phyloP scores from a whole-genome alignment of 345 rosid species.

The Toxicodendron radicans region DNA sequence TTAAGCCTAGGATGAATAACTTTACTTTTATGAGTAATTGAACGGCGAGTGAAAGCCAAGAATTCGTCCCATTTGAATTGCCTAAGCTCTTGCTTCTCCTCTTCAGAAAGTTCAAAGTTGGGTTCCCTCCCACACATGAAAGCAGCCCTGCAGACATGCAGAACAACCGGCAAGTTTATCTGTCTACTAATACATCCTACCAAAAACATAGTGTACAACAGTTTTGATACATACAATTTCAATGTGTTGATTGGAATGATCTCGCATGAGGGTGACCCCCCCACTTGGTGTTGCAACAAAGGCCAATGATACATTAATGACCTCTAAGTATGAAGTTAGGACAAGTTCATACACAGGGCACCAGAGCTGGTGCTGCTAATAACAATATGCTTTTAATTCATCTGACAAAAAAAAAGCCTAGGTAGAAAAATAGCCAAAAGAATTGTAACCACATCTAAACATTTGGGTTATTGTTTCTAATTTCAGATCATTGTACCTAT shows the following conservation, averaged over 20 bases:
- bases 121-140: conserved; percentile 99
- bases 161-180: conserved; percentile 8
- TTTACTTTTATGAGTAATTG: conserved; percentile 87
- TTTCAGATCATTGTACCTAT: not conserved
- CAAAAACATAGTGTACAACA: not conserved
- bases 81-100: conserved; percentile 70
- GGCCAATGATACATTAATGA: not conserved
- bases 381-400: not conserved
- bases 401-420: not conserved
- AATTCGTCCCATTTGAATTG: conserved; percentile 86
- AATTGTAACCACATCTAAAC: not conserved
- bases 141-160: conserved; percentile 67
- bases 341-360: not conserved
- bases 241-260: not conserved
- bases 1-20: not conserved
- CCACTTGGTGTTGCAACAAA: not conserved
- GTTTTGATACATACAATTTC: not conserved
- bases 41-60: conserved; percentile 75
- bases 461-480: not conserved
- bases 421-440: not conserved
- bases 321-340: not conserved
- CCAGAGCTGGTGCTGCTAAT: not conserved
- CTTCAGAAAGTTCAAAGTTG: conserved; percentile 77
- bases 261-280: not conserved
- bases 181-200: conserved; percentile 12